Conservation (phyloP, 441 rosid genomes). For the Euphorbia schlechtendalii region DNA sequence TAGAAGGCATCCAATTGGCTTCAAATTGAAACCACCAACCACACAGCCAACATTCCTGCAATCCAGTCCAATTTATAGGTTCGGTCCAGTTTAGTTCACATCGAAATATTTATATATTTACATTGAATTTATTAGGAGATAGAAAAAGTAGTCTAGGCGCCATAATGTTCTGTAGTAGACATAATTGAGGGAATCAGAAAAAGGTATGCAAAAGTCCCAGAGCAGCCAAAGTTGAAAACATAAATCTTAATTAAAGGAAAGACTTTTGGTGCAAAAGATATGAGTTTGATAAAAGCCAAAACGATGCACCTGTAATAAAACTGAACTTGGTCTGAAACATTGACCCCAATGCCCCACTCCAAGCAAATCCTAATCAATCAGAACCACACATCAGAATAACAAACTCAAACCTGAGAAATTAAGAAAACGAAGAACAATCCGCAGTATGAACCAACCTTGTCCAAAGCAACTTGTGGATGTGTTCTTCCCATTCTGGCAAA, state of each 20-base stretch:
- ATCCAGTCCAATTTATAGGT: background rate
- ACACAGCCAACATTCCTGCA: slow-evolving; percentile 31
- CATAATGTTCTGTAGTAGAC: background rate
- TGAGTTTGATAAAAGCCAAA: slow-evolving; percentile 17
- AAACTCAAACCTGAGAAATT: slow-evolving; percentile 1
- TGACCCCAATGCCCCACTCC: slow-evolving; percentile 45
- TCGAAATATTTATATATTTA: too few relatives aligned
- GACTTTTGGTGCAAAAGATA: slow-evolving; percentile 23
- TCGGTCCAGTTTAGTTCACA: too few relatives aligned
- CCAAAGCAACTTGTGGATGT: slow-evolving; percentile 48
- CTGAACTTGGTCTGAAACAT: slow-evolving; percentile 32
- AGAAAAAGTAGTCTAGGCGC: too few relatives aligned
- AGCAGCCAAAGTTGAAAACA: background rate
- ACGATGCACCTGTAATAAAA: slow-evolving; percentile 34
- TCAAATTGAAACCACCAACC: slow-evolving; percentile 30
- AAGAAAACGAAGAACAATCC: too few relatives aligned
- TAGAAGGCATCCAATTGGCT: background rate
- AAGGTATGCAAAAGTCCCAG: slow-evolving; percentile 4
- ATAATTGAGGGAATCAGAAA: slow-evolving; percentile 10
- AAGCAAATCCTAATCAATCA: slow-evolving; percentile 34
- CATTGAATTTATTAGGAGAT: too few relatives aligned
- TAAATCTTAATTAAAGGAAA: background rate
- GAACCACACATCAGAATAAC: background rate
- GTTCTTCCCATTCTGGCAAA: slow-evolving; percentile 49
- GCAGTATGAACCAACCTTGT: slow-evolving; percentile 32